Evolutionary conservation across 768 basidiomycete species (phyloP), one percentile per base, ranked within the genome.

Genomic region (Suillus subalutaceus): DNA sequence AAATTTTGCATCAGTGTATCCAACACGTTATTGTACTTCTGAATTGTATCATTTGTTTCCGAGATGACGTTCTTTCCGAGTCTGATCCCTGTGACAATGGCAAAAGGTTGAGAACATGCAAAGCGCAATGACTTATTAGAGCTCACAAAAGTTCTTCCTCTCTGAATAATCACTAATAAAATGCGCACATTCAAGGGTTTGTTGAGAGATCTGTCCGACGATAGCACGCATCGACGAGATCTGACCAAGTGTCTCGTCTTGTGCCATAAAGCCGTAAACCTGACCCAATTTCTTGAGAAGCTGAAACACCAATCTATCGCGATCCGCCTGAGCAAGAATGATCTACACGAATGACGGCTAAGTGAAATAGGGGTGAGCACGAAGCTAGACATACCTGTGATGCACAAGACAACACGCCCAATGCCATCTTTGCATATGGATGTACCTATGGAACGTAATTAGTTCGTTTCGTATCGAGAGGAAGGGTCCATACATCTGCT

Each of bases 271-370:
- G 46, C 4, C 7, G 9, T n/a, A 46, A 46, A 46, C 44, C 20
- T 46, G 23, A 37, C 41, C 26, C 40, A 65, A 35, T 23, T 58
- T 65, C 13, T 26, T 26, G 48, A 65, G 38, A 23, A 65, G 64
- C n/a, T 23, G 16, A 6, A n/a, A 12, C 18, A 66, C 12, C 6
- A 26, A 46, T 23, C 15, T 8, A 26, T 66, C 65, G 30, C 13
- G 48, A 23, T 50, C 48, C 12, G 23, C 23, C 26, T 50, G 48
- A 50, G 23, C 23, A n/a, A 50, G 23, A 13, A 50, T 23, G 4
- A 50, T 50, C 48, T 26, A 10, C 10, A 50, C 12, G 23, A 2
- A 6, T 13, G 5, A 15, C 23, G 6, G 23, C 23, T 23, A 4
- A 50, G 48, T 4, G 26, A 6, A 13, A 50, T 23, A 15, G 2